Base-by-base conservation (phyloP, 176 grass and related monocot species). In the Themeda triandra region DNA sequence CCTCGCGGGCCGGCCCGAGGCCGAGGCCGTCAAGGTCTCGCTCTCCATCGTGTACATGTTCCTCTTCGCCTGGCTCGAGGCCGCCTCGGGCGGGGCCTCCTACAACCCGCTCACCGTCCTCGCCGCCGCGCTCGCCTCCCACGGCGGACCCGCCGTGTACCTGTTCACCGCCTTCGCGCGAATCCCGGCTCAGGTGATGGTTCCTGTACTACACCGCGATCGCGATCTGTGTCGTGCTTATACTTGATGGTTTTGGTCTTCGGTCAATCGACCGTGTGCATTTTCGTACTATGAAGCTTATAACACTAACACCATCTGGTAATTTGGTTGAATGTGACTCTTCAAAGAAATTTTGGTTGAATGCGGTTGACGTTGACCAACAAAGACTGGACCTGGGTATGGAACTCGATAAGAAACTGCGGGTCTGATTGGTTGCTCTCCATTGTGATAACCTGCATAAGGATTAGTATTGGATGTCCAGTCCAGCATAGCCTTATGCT, bases 21-120 rank as follows among this genome's bases (percentile, higher is more conserved):
- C 76, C 41, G 96, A 99, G 66, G 86, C 80, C 69, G 86, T 84
- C 77, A 99, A 92, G 77, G 69, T 99, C 63, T 86, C 66, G 13
- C 96, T 99, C 89, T 92, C 89, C 58, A 19, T 99, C 35, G 44
- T 75, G 1, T 99, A 96, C 91, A 96, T 96, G 96, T 99, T 99
- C 89, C 0, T 96, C 83, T 99, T 99, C 84, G 93, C 96, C 83
- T 89, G 89, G 93, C 86, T 99, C 25, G 91, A 88, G 75, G 59
- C 27, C 13, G 35, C 84, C 69, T 87, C 89, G 13, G 87, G 87
- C 21, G 96, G 93, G 36, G 96, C 77, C 36, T 93, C 93, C 64
- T 99, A 99, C 81, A 96, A 96, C 66, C 96, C 96, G 15, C 91
- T 99, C 73, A 91, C 93, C 69, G 84, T 87, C 32, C 88, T 99